Evolutionary conservation across 1,284 basidiomycete genomes (phyloP).

Genomic region (Cystobasidium sp.): DNA sequence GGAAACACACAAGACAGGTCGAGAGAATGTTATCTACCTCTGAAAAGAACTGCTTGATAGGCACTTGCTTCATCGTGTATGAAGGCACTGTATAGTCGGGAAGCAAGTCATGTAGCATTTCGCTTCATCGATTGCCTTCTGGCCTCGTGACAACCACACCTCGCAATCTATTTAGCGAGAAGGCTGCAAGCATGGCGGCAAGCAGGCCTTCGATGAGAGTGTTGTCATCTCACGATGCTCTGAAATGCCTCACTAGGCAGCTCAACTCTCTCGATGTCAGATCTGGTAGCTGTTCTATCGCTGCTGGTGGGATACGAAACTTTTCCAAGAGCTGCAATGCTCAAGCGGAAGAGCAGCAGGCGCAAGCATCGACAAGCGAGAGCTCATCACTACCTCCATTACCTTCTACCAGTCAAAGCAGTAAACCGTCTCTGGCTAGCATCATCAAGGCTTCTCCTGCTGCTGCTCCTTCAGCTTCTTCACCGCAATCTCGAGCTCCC

Average conservation of each 20-base stretch:
- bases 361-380: not conserved
- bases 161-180: no score
- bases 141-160: no score
- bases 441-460: not conserved
- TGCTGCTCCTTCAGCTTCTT: conserved; percentile 1
- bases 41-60: conserved; percentile 35
- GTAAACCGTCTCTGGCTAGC: not conserved
- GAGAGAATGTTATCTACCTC: not conserved
- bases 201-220: not conserved
- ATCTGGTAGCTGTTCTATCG: not conserved
- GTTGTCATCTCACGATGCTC: not conserved
- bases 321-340: conserved; percentile 10
- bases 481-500: conserved; percentile 5
- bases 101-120: no score
- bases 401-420: not conserved
- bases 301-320: not conserved
- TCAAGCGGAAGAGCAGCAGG: not conserved
- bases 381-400: not conserved
- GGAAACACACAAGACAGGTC: not conserved
- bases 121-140: no score
- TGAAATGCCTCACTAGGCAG: conserved; percentile 8
- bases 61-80: conserved; percentile 30
- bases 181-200: not conserved
- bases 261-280: not conserved
- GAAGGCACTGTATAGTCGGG: no score